A percentile compares a stretch with the other conserved stretches of the same genome.
These are phyloP conservation scores for Ilyonectria robusta DNA, from an alignment of 2,329 filamentous ascomycete genomes.

Conservation along the genomic window DNA sequence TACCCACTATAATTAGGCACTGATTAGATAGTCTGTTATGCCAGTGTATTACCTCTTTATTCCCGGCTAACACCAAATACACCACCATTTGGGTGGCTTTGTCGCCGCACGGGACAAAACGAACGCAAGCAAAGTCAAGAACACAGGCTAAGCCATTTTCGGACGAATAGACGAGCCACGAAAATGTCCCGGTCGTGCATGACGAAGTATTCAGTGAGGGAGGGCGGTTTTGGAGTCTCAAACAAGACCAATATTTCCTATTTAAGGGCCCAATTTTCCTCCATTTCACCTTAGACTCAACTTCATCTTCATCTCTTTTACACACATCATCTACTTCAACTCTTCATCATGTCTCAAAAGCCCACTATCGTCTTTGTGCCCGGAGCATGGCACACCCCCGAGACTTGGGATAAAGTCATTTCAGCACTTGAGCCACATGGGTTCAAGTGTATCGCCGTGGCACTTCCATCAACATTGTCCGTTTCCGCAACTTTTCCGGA, in stretches of 20 bases:
- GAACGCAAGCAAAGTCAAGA: background rate
- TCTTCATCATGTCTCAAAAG: slow-evolving; percentile 40
- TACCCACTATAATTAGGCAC: too few species aligned
- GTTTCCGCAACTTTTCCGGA: slow-evolving; percentile 56
- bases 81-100: background rate
- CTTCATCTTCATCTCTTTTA: background rate
- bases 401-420: slow-evolving; percentile 54
- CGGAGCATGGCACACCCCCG: slow-evolving; percentile 62
- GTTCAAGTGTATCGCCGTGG: slow-evolving; percentile 53
- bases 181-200: slow-evolving; percentile 19
- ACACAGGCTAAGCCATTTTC: slow-evolving; percentile 35
- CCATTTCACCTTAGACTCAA: background rate
- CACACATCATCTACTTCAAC: background rate
- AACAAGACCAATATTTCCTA: background rate
- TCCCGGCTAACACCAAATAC: background rate
- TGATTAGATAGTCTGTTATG: too few species aligned
- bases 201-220: background rate
- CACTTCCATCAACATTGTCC: slow-evolving; percentile 56
- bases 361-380: slow-evolving; percentile 60
- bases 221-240: background rate
- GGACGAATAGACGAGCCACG: slow-evolving; percentile 40
- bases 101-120: background rate
- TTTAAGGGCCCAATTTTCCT: background rate
- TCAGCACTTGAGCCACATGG: slow-evolving; percentile 51
- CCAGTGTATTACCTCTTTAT: too few species aligned